Evolutionary conservation across 2,329 filamentous ascomycete species (phyloP), one percentile per base, ranked within the genome.

Genomic region (Phoma sp.): DNA sequence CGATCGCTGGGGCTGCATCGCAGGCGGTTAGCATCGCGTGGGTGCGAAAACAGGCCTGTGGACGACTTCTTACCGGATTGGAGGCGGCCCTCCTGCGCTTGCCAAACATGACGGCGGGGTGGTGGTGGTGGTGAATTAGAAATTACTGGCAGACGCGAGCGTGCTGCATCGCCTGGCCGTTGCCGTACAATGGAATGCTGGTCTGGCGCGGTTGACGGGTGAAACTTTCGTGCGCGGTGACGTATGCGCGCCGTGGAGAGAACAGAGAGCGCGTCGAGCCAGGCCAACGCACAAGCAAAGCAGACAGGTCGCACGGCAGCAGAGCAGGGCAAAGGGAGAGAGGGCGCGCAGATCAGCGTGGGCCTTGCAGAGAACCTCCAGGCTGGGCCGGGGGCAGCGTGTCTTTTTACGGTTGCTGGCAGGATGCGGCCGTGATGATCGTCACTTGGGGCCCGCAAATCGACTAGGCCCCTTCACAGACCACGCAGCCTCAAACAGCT

Each of bases 31-130:
- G 66, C 64, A 66, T 51, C 24, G 54, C 38, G 45, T 49, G 37
- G 33, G n/a, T 9, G 42, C 35, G 37, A 44, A 24, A 45, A 57
- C 53, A 23, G 10, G 38, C 25, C n/a, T 9, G n/a, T 22, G 24
- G 35, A 18, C 24, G 40, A 4, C 7, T n/a, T 33, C 47, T 51
- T 66, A 74, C 72, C 60, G 71, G 70, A 56, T 69, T 72, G 37
- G 70, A 73, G 33, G 65, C 57, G 22, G 71, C 70, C 48, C 72
- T 54, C 50, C 65, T 55, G 25, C 71, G 68, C 44, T 60, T 65
- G 53, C 62, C 56, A 57, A 75, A 75, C 71, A 75, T 73, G 55
- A 7, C 27, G 6, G 27, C 27, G 46, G 27, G 11, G 30, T 38
- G 41, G 33, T 43, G 38, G 41, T 68, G 38, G 36, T 68, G 57